These are phyloP conservation scores for Fraxinus xanthoxyloides DNA, from an alignment of 305 asterid species.

Conservation along the genomic window DNA sequence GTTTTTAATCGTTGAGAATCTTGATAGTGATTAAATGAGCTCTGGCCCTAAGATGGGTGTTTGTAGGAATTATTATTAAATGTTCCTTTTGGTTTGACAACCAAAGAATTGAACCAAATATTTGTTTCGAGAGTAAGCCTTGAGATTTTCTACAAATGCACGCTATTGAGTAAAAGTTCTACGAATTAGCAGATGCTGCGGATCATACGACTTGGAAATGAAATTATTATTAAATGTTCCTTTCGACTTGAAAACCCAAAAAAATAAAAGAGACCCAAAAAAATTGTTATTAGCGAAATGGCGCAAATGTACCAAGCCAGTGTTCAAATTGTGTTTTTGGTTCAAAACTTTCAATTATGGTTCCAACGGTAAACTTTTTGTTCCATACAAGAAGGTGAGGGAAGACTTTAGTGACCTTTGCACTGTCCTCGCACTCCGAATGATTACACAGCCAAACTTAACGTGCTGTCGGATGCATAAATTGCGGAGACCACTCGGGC, in stretches of 20 bases:
- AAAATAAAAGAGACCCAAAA: too few species aligned
- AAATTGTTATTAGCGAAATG: neutral
- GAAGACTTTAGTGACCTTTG: neutral
- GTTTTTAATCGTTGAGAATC: neutral
- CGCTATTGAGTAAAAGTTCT: neutral
- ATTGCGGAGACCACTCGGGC: neutral
- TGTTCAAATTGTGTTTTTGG: neutral
- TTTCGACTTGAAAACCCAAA: neutral
- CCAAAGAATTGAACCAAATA: neutral
- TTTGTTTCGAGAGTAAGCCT: neutral
- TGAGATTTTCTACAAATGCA: neutral
- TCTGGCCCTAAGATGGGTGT: neutral
- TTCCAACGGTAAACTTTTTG: neutral
- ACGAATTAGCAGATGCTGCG: too few species aligned
- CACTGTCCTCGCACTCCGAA: neutral
- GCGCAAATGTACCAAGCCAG: neutral
- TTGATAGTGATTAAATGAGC: neutral
- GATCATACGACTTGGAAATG: neutral
- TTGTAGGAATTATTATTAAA: neutral
- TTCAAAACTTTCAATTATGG: neutral
- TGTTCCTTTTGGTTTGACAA: neutral
- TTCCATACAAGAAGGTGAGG: neutral
- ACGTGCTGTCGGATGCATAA: neutral
- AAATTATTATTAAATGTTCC: neutral
- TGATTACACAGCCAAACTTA: neutral